Conservation (phyloP, 2,329 filamentous ascomycete genomes). For the Beauveria varroae region DNA sequence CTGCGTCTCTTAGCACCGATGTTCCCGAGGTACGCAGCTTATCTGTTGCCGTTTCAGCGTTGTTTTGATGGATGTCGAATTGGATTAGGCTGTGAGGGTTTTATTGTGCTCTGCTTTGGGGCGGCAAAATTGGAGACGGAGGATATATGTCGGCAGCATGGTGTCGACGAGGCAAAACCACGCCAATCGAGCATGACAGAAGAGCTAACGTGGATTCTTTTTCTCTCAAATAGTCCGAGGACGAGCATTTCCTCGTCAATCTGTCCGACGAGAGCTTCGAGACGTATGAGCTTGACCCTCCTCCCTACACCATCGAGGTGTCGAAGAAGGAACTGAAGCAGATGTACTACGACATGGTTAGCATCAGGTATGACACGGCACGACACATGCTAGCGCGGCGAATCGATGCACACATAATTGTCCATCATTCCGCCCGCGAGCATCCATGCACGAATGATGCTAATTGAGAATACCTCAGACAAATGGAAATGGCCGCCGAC, state of each 20-base stretch:
- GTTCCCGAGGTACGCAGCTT: constrained; percentile 39
- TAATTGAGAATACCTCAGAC: constrained; percentile 47
- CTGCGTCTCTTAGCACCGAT: constrained; percentile 76
- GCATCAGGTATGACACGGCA: constrained; percentile 62
- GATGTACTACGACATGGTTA: constrained; percentile 99
- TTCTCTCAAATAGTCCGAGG: constrained; percentile 61
- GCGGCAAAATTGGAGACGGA: background rate
- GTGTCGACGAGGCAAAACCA: background rate
- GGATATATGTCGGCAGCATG: constrained; percentile 3
- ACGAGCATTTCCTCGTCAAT: constrained; percentile 84
- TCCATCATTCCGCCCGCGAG: background rate
- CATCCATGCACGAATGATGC: background rate
- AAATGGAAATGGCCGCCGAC: constrained; percentile 99
- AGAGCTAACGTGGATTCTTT: background rate
- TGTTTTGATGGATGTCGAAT: background rate
- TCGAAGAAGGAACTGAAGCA: constrained; percentile 98
- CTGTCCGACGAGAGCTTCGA: constrained; percentile 99
- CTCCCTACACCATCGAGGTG: constrained; percentile 82
- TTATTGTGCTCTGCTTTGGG: background rate
- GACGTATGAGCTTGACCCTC: constrained; percentile 97
- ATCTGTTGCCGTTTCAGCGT: background rate
- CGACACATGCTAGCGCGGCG: background rate
- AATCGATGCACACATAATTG: background rate
- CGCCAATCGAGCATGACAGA: background rate
- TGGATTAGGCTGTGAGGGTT: background rate